Conservation (phyloP, 2,329 filamentous ascomycete species). For the Pochonia chlamydosporia region DNA sequence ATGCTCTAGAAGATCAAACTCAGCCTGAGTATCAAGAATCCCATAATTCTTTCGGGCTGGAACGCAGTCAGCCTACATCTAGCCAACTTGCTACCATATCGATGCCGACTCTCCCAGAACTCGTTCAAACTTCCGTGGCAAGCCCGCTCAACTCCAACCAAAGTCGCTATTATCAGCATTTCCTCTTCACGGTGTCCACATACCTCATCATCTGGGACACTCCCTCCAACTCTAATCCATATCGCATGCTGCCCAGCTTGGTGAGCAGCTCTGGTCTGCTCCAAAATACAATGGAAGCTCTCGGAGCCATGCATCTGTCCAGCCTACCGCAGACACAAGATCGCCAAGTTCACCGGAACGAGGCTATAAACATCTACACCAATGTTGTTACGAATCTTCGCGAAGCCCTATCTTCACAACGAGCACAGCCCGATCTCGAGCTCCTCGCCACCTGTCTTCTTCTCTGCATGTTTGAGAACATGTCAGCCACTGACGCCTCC, state of each 20-base stretch:
- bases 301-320: conserved; percentile 33
- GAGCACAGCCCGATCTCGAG: conserved; percentile 18
- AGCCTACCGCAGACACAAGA: conserved; percentile 26
- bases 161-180: conserved; percentile 25
- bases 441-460: conserved; percentile 17
- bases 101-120: too few relatives aligned
- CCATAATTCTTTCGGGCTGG: too few relatives aligned
- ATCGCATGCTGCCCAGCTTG: conserved; percentile 33
- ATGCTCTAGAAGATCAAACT: too few relatives aligned
- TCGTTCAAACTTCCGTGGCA: too few relatives aligned
- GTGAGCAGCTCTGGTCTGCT: conserved; percentile 38
- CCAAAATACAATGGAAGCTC: conserved; percentile 31
- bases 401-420: conserved; percentile 20
- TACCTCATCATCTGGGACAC: conserved; percentile 37
- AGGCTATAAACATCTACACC: conserved; percentile 31
- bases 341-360: conserved; percentile 26
- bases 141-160: conserved; percentile 8
- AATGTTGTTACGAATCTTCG: conserved; percentile 22
- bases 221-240: conserved; percentile 29
- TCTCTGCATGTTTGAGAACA: conserved; percentile 13
- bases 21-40: too few relatives aligned
- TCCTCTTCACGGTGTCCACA: conserved; percentile 34
- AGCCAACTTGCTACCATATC: too few relatives aligned
- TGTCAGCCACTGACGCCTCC: conserved; percentile 20
- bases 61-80: too few relatives aligned